Evolutionary conservation across 2,329 filamentous ascomycete genomes (phyloP).

Genomic region (Curvularia hawaiiensis): DNA sequence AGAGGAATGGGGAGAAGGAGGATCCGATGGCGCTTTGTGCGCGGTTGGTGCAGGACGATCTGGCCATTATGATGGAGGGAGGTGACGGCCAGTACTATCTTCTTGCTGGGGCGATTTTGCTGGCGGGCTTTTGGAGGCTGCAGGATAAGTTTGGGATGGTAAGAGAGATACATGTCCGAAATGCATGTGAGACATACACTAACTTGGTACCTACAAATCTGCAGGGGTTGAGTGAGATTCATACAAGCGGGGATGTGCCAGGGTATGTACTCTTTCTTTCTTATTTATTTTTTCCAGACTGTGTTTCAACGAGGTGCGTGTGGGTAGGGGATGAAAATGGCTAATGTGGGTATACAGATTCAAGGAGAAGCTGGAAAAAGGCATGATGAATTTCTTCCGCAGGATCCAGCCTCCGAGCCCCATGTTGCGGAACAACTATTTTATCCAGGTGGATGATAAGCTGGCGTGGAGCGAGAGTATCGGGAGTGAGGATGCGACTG

Average conservation of each 20-base stretch:
- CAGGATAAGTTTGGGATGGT: slow-evolving; percentile 84
- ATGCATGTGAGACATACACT: too few species aligned
- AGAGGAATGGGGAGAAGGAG: slow-evolving; percentile 61
- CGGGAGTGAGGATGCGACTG: slow-evolving; percentile 68
- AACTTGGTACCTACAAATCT: too few species aligned
- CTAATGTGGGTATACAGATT: slow-evolving; percentile 45
- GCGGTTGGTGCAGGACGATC: slow-evolving; percentile 78
- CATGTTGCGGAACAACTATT: slow-evolving; percentile 79
- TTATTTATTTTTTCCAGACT: too few species aligned
- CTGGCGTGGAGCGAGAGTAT: slow-evolving; percentile 79
- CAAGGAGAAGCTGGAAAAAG: slow-evolving; percentile 72
- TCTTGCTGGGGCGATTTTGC: slow-evolving; percentile 73
- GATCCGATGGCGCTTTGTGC: slow-evolving; percentile 79
- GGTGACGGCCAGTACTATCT: slow-evolving; percentile 81
- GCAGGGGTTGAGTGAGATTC: slow-evolving; percentile 76
- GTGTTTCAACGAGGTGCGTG: background rate
- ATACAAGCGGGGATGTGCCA: slow-evolving; percentile 77
- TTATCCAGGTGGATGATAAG: slow-evolving; percentile 81
- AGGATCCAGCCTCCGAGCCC: slow-evolving; percentile 67
- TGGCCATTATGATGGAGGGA: slow-evolving; percentile 82
- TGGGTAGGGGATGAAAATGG: background rate
- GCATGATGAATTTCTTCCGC: slow-evolving; percentile 82
- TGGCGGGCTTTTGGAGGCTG: slow-evolving; percentile 84
- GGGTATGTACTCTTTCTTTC: slow-evolving; percentile 44
- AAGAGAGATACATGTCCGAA: too few species aligned